Evolutionary conservation across 208 protist species (phyloP), one percentile per base, ranked within the genome.

Genomic region (Acanthamoeba culbertsoni): DNA sequence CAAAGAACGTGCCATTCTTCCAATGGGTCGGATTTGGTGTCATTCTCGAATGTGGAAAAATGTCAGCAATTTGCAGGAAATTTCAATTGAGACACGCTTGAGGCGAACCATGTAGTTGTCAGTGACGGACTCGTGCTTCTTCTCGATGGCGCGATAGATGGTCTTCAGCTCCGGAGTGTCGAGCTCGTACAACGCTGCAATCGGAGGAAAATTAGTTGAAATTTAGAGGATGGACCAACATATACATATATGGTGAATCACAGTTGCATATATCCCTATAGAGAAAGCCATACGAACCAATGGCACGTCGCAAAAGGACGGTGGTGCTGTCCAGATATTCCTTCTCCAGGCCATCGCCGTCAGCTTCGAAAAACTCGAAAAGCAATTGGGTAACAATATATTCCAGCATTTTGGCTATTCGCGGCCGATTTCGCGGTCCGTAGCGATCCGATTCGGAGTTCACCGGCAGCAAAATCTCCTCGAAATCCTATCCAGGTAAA

Each of bases 1-100:
- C 79, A 88, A n/a, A 88, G 79, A 6, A 88, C 33, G 37, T 88
- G 79, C 79, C 79, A 65, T 26, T 88, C 79, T 28, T 88, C 79
- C 45, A 88, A 23, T 6, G 53, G 51, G 23, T 88, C 79, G 68
- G 68, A 10, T 40, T 77, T 77, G 26, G 31, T 8, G 20, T 46
- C 37, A n/a, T 77, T n/a, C 68, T 46, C 59, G 48, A 8, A 18
- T 18, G 48, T 55, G 12, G 53, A 14, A 31, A 20, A 59, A 16
- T 16, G 7, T 5, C 18, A 16, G 28, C 53, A 59, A 2, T 2
- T n/a, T n/a, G n/a, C n/a, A n/a, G n/a, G 53, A 59, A 26, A 16
- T 59, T 62, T 26, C n/a, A n/a, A n/a, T n/a, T n/a, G n/a, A 59
- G 51, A 59, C 51, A 59, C 14, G 51, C 28, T 75, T 26, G 55